Base-by-base conservation (phyloP, 2,329 filamentous ascomycete genomes). In the Hymenoscyphus repandus region DNA sequence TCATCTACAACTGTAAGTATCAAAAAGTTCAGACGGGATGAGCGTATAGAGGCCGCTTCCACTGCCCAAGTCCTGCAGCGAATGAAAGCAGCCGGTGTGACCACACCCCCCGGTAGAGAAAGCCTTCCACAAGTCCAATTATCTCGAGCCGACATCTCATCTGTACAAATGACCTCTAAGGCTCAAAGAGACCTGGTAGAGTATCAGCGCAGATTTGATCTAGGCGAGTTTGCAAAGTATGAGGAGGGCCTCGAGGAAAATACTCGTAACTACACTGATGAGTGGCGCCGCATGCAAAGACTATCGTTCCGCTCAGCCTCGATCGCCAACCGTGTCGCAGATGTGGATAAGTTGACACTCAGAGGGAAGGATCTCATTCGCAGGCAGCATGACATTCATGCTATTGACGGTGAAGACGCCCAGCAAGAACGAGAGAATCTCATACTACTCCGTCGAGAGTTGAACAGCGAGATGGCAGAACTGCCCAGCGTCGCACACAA, bases 21-120 rank as follows among this genome's bases (percentile, higher is more conserved):
- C 11, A 12, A 32, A 31, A 42, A 37, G 7, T 38, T 17, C 46
- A 31, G 55, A 9, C 74, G 79, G 36, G 77, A 79, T 47, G 65
- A 68, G 27, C 65, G 62, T 60, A 68, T 83, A 20, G 74, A 82
- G 48, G 27, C 71, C 9, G 70, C 74, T 49, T 77, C 76, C 38
- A 65, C 68, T 3, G 62, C 66, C 12, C 59, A 55, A 0, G 65
- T 70, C 1, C 55, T 76, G 5, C 61, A 68, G 18, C 68, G 70
- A n/a, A 83, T 85, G 79, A 54, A 65, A 4, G 56, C 64, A 1
- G 61, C 60, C 0, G 72, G 72, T 0, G 49, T 79, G 1, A 54
- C 49, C 9, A 72, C 76, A 31, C 80, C 80, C 0, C 10, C 56
- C 0, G 71, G 70, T 0, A 72, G 82, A 7, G 68, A 74, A 57